Base-by-base conservation (phyloP, 768 basidiomycete genomes). In the Lactarius hatsudake region DNA sequence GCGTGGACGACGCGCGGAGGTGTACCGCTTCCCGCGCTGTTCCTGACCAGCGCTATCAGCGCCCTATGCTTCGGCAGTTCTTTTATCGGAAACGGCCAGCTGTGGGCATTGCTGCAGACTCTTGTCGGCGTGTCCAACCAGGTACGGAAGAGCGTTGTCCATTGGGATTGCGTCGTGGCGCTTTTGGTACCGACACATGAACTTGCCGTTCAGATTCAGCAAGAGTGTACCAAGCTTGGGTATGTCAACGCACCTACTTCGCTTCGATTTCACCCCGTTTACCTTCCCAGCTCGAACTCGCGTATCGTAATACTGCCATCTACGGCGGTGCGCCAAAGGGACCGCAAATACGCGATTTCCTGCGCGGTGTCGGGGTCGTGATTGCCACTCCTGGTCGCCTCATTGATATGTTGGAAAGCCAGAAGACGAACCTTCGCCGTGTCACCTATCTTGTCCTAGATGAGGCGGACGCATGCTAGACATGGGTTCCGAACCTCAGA, bases 401-500 rank as follows among this genome's bases (percentile, higher is more conserved):
- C 71, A 99, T 99, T 72, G 97, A 99, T 76, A 98, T 99, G 97
- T 86, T 99, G 32, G 97, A 99, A 81, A 87, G 86, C 1, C 89
- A 91, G 75, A 97, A 97, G 81, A 98, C 96, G 26, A 98, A 98
- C 78, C 85, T 99, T 62, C 92, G 92, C 65, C 89, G 97, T 51
- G 84, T 99, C 64, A 99, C 97, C 26, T 99, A 98, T 78, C 85
- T 99, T 48, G 97, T 99, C 75, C 93, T 99, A 88, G 97, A 99
- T 75, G 97, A 99, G 79, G 97, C 97, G 55, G 97, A 99, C 93
- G 97, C 75, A 99, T 99, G 97, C 85, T 99, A 70, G 97, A 99
- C 82, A 99, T 99, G 97, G 97, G 97, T 83, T 99, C 98, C 81
- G 97, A 99, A 80, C 97, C 97, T 62, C 97, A 99, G 78, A 98